Conservation (phyloP, 2,329 filamentous ascomycete species). For the Beauveria asiatica region DNA sequence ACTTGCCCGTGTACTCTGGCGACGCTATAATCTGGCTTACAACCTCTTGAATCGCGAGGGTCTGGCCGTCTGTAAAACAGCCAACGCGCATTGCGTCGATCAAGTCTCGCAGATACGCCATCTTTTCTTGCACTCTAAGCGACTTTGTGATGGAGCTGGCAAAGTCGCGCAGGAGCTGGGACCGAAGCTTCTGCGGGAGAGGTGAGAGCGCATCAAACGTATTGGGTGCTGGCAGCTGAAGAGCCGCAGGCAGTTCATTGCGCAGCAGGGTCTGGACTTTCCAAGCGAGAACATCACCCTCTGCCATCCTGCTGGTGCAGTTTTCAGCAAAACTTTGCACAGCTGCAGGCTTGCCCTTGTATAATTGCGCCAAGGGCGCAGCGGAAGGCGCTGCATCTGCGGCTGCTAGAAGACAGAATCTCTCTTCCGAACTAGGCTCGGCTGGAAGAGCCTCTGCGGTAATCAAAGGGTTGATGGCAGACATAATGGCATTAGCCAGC, state of each 20-base stretch:
- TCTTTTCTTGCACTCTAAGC: slow-evolving; percentile 24
- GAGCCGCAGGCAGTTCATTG: slow-evolving; percentile 25
- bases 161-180: slow-evolving; percentile 25
- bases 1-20: slow-evolving; percentile 20
- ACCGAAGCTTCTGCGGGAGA: slow-evolving; percentile 22
- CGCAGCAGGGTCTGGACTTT: slow-evolving; percentile 36
- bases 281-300: slow-evolving; percentile 35
- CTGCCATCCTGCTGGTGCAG: slow-evolving; percentile 24
- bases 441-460: slow-evolving; percentile 23
- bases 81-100: slow-evolving; percentile 23
- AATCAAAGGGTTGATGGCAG: slow-evolving; percentile 20
- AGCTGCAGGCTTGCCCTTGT: slow-evolving; percentile 23
- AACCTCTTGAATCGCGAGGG: slow-evolving; percentile 36
- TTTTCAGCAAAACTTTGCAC: slow-evolving; percentile 28
- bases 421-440: slow-evolving; percentile 15
- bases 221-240: slow-evolving; percentile 26
- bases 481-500: slow-evolving; percentile 21
- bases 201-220: slow-evolving; percentile 23
- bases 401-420: slow-evolving; percentile 25
- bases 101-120: slow-evolving; percentile 32
- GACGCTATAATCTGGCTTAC: slow-evolving; percentile 30
- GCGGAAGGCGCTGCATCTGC: slow-evolving; percentile 23
- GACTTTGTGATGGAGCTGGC: slow-evolving; percentile 24
- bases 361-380: slow-evolving; percentile 15
- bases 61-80: slow-evolving; percentile 29